Evolutionary conservation across 2,329 filamentous ascomycete species (phyloP).

Genomic region (Incumbomyces delicatus): DNA sequence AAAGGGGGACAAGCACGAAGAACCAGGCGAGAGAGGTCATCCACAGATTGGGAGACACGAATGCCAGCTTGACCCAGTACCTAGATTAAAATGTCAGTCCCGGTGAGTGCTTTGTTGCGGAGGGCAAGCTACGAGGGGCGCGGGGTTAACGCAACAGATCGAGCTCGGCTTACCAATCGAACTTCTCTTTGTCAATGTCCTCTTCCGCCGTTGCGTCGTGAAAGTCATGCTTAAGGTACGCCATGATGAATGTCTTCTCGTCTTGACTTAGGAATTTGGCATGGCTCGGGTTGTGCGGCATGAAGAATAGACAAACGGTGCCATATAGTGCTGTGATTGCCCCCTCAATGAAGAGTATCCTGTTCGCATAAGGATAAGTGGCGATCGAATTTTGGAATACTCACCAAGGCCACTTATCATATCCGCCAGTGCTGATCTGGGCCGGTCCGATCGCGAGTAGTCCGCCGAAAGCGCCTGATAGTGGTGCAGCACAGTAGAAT

Average conservation of each 20-base stretch:
- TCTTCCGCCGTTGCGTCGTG: constrained; percentile 6
- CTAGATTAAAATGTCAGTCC: too few relatives aligned
- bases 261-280: constrained; percentile 47
- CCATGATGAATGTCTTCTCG: constrained; percentile 47
- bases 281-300: constrained; percentile 44
- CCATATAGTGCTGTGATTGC: constrained; percentile 49
- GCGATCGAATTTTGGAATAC: constrained; percentile 36
- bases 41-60: constrained; percentile 24
- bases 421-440: constrained; percentile 14
- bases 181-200: constrained; percentile 12
- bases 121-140: too few relatives aligned
- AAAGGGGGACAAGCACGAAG: constrained; percentile 22
- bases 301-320: constrained; percentile 43
- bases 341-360: constrained; percentile 55
- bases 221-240: constrained; percentile 5
- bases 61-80: constrained; percentile 29
- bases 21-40: constrained; percentile 20
- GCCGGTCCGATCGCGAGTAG: constrained; percentile 40
- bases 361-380: constrained; percentile 28
- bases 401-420: constrained; percentile 35
- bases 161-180: constrained; percentile 22
- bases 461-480: constrained; percentile 56
- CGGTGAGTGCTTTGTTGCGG: too few relatives aligned
- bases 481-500: constrained; percentile 57
- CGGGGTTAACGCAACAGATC: too few relatives aligned